A percentile compares a stretch with the other conserved stretches of the same genome.
phyloP scores from a whole-genome alignment of 1,284 basidiomycete genomes.

The Calocybe gambosa region DNA sequence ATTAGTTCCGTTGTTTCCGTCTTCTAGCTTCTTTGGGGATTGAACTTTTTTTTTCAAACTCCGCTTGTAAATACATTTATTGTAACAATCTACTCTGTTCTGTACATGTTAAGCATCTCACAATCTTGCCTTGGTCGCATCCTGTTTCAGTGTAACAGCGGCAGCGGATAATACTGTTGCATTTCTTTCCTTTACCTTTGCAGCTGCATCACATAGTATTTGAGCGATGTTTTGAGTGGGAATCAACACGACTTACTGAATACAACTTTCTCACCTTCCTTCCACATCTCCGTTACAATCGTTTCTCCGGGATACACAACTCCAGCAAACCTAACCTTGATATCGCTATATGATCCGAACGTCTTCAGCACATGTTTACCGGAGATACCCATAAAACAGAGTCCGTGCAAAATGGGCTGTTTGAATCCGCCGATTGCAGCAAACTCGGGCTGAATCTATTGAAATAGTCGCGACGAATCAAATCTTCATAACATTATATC shows the following conservation, averaged over 20 bases:
- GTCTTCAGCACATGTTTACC: slow-evolving; percentile 91
- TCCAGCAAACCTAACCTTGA: slow-evolving; percentile 94
- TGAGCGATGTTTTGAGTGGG: not conserved
- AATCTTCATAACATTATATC: not conserved
- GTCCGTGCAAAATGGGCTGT: slow-evolving; percentile 78
- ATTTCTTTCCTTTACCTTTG: slow-evolving; percentile 78
- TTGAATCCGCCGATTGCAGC: slow-evolving; percentile 94
- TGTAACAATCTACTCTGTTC: not conserved
- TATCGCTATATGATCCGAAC: slow-evolving; percentile 85
- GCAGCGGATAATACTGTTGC: slow-evolving; percentile 66
- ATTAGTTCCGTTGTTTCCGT: slow-evolving; percentile 11
- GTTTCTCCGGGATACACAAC: slow-evolving; percentile 96
- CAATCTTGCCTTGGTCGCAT: slow-evolving; percentile 51
- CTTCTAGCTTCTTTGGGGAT: slow-evolving; percentile 15
- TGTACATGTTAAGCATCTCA: slow-evolving; percentile 27
- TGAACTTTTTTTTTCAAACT: slow-evolving; percentile 16
- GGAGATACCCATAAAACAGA: slow-evolving; percentile 92
- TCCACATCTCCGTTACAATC: slow-evolving; percentile 95
- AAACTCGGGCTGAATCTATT: slow-evolving; percentile 86
- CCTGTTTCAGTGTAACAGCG: slow-evolving; percentile 58
- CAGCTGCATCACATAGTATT: slow-evolving; percentile 35
- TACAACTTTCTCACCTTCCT: slow-evolving; percentile 87
- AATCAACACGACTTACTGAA: slow-evolving; percentile 60
- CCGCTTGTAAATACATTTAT: slow-evolving; percentile 7
- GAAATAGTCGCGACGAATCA: too few relatives aligned